Evolutionary conservation across 306 rosid genomes (phyloP), one percentile per base, ranked within the genome.

Genomic region (Datisca glomerata): DNA sequence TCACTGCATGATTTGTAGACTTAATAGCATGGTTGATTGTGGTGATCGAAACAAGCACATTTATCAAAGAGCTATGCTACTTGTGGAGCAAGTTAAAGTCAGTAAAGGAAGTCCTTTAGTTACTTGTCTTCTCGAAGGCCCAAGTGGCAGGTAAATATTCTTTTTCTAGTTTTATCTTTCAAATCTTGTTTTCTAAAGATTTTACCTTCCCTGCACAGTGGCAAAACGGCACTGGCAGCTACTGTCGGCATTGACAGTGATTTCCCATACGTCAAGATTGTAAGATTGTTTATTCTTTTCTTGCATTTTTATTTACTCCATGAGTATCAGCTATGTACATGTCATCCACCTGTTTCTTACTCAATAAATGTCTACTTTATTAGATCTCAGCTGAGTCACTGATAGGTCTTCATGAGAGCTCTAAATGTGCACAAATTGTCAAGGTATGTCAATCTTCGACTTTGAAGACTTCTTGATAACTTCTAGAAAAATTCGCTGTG

Each of bases 361-460:
- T 29, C 67, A 32, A 39, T 38, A 41, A 6, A 32, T 64, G 41
- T 51, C 52, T 43, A 24, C 47, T 62, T 43, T 56, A 18, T 24
- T 57, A 91, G 98, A 69, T 91, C 55, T 91, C 98, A 25, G 92
- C 86, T 32, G 96, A 84, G 66, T 8, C 96, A 40, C 80, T 91
- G 98, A 75, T 91, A 64, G 98, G 98, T 45, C 81, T 91, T 47
- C 96, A 71, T 16, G 98, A 91, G 71, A 84, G 94, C 75, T 70
- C 86, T 25, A 91, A 91, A 62, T 91, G 98, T 56, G 73, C 92
- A 6, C 84, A 80, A 38, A 91, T 84, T 49, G 77, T 85, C 59
- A 91, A 91, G 98, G 98, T 89, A 67, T 49, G 95, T 49, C 73
- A 20, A 24, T 33, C 22, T 18, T n/a, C 21, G 15, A 41, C 5